These are phyloP conservation scores for Leishmania gerbilli DNA, from an alignment of 208 protist species.

Conservation along the genomic window DNA sequence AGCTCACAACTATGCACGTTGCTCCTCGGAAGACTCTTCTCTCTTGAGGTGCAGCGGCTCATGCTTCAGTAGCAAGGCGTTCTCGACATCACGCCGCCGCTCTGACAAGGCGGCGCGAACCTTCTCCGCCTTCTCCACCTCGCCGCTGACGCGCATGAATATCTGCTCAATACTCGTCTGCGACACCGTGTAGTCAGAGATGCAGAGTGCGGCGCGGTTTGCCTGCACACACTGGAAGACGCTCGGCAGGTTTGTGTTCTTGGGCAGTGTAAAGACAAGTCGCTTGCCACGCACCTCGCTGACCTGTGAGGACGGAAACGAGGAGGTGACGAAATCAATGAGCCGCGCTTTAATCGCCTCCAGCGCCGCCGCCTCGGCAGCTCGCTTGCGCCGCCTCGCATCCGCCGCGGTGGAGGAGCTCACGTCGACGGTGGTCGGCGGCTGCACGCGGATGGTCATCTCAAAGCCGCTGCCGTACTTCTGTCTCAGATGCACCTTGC, in stretches of 20 bases:
- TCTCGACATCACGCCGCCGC: background rate
- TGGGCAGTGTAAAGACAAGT: conserved; percentile 38
- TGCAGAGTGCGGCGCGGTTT: conserved; percentile 32
- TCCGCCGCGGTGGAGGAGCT: too few species aligned
- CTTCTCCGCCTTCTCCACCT: conserved; percentile 1
- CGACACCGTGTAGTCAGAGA: conserved; percentile 62
- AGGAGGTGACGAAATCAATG: conserved; percentile 29
- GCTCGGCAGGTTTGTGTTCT: conserved; percentile 22
- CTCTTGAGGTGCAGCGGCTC: background rate
- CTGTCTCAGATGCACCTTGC: conserved; percentile 74
- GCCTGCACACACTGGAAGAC: conserved; percentile 43
- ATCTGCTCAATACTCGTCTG: conserved; percentile 65
- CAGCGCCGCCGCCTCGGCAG: background rate
- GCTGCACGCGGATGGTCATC: conserved; percentile 41
- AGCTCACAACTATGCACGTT: background rate
- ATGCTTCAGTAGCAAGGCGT: background rate
- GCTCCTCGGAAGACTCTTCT: background rate
- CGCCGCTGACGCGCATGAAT: conserved; percentile 46
- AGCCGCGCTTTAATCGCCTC: conserved; percentile 5
- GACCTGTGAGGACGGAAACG: conserved; percentile 28
- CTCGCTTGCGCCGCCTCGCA: background rate
- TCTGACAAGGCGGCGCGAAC: background rate
- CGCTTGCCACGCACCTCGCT: conserved; percentile 27
- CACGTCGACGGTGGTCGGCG: background rate
- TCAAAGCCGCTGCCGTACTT: conserved; percentile 74